These are phyloP conservation scores for Aspergillus caelatus DNA, from an alignment of 2,329 filamentous ascomycete species.

Conservation along the genomic window DNA sequence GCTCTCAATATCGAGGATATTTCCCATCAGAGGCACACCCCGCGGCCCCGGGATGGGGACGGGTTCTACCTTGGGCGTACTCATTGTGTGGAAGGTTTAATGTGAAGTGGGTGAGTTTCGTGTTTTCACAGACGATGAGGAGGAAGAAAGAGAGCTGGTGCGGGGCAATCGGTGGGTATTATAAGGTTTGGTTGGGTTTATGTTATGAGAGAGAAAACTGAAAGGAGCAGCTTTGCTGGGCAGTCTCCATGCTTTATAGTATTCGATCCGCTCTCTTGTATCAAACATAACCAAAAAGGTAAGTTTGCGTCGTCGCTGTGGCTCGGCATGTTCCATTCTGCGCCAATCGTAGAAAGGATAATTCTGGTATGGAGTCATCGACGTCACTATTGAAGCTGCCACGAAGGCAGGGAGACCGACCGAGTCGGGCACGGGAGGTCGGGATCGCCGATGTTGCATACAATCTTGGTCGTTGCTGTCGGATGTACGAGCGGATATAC, in stretches of 20 bases:
- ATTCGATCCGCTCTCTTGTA: background rate
- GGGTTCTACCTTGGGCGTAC: background rate
- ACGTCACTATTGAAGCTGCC: background rate
- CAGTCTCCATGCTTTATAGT: background rate
- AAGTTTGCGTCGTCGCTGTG: background rate
- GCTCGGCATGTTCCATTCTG: background rate
- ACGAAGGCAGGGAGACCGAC: background rate
- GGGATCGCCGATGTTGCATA: slow-evolving; percentile 1
- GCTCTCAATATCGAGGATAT: slow-evolving; percentile 3
- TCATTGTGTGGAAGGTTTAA: background rate
- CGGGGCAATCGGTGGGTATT: background rate
- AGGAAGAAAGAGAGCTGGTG: background rate
- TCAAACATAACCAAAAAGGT: background rate
- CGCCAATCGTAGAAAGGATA: background rate
- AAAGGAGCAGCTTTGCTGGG: background rate
- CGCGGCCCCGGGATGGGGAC: background rate
- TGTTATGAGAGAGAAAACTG: background rate
- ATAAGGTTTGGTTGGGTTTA: background rate
- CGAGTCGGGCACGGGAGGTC: background rate
- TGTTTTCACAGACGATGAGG: background rate
- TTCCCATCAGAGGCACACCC: background rate
- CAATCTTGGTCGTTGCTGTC: background rate
- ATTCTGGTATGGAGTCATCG: background rate
- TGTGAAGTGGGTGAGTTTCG: background rate
- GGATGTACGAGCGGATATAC: slow-evolving; percentile 5